These are phyloP conservation scores for Tolypocladium endophyticum DNA, from an alignment of 2,329 filamentous ascomycete species.

Conservation along the genomic window DNA sequence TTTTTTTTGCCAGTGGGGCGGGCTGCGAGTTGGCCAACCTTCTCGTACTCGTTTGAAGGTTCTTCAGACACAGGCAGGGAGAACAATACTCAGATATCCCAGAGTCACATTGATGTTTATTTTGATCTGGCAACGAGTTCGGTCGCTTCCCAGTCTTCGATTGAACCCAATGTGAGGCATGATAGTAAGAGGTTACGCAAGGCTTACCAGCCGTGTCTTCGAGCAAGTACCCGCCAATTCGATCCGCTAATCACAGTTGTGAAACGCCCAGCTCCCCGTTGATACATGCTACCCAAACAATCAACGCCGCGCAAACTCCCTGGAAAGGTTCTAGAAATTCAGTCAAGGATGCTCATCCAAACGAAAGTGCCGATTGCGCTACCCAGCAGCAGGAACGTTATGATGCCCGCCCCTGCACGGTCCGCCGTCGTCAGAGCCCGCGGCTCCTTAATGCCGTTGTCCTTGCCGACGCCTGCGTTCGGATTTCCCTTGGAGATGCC, in stretches of 20 bases:
- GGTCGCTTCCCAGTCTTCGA: too few relatives aligned
- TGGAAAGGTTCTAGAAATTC: neutral
- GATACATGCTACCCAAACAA: neutral
- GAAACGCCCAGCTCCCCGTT: neutral
- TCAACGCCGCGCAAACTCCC: neutral
- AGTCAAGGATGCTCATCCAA: constrained; percentile 37
- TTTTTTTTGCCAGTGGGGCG: too few relatives aligned
- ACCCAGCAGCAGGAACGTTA: constrained; percentile 33
- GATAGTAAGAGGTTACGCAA: neutral
- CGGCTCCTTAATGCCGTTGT: constrained; percentile 13
- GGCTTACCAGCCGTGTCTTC: too few relatives aligned
- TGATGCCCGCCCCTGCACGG: constrained; percentile 35
- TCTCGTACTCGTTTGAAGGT: too few relatives aligned
- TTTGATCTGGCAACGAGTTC: too few relatives aligned
- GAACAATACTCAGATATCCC: too few relatives aligned
- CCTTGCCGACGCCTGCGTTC: constrained; percentile 25
- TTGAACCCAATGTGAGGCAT: too few relatives aligned
- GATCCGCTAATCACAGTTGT: neutral
- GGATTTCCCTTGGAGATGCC: constrained; percentile 36
- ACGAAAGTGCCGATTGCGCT: constrained; percentile 31
- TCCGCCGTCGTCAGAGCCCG: constrained; percentile 31
- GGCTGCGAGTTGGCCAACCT: too few relatives aligned
- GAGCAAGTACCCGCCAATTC: too few relatives aligned
- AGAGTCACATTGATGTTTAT: too few relatives aligned
- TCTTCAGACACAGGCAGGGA: too few relatives aligned